Base-by-base conservation (phyloP, 2,329 filamentous ascomycete genomes). In the Rasamsonia emersonii region DNA sequence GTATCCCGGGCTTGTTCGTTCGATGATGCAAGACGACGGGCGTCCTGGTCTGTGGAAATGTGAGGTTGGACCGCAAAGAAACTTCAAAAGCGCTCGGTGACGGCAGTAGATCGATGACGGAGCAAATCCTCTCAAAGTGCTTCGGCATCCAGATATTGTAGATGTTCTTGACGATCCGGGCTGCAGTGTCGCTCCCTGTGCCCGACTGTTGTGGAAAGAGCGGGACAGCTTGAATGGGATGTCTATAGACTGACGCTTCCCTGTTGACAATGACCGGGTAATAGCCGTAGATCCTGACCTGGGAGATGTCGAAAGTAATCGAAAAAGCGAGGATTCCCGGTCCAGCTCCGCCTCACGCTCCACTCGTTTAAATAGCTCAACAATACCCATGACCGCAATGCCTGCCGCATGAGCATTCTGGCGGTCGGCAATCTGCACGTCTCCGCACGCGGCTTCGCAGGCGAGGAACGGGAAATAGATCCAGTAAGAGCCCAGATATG, bases 321-420 rank as follows among this genome's bases (percentile, higher is more conserved):
- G 61, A 68, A 36, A 65, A 68, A 13, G 50, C 53, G 8, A 66
- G 49, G 16, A 67, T 58, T 65, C 43, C 9, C 53, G 51, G 38
- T 64, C 8, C 11, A 64, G 33, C 36, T 65, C 56, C 2, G 48
- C 30, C 20, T 44, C 37, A 2, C 38, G 33, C 10, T 46, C 45
- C 1, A 61, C 53, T 7, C 44, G 18, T 31, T 51, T 50, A 28
- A 62, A 66, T 7, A 67, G 55, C 42, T 65, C 55, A 13, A 57
- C 40, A 28, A 62, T 39, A 15, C 36, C 62, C 30, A 59, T 53
- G 25, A 58, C 53, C 0, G 62, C 62, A 11, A 54, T 29, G 9
- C 45, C 47, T 38, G 47, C 46, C 35, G 43, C 51, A 32, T 54
- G 47, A 28, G 49, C 45, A 33, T 53, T 54, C 34, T 51, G 47